Evolutionary conservation across 495 filamentous ascomycete species (phyloP).

Genomic region (Lophium mytilinum): DNA sequence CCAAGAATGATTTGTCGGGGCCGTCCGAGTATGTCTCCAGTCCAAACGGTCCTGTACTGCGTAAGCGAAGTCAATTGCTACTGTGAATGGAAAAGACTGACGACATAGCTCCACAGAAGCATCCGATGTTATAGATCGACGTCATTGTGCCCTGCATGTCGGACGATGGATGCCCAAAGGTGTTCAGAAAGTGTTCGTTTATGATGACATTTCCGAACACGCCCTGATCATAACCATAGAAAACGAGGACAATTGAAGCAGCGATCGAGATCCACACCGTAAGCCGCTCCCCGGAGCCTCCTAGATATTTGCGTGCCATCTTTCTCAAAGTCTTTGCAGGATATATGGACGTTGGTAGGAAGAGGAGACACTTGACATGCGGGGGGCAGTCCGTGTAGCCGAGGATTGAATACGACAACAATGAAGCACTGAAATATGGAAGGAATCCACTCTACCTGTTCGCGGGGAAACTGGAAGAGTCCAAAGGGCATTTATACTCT

Average conservation of each 20-base stretch:
- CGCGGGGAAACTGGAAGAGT: no score
- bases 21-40: constrained; percentile 19
- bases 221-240: constrained; percentile 20
- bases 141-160: constrained; percentile 26
- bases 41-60: constrained; percentile 12
- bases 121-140: constrained; percentile 24
- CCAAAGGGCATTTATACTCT: no score
- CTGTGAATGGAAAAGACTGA: not conserved
- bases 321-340: no score
- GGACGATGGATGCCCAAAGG: constrained; percentile 20
- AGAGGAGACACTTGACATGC: no score
- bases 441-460: no score
- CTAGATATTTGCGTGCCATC: constrained; percentile 21
- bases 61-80: not conserved
- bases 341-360: no score
- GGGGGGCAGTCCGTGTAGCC: no score
- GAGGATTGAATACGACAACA: no score
- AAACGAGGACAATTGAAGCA: constrained; percentile 17
- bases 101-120: constrained; percentile 20
- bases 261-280: constrained; percentile 23
- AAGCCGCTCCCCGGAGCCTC: constrained; percentile 21
- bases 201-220: constrained; percentile 25
- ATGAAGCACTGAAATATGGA: no score
- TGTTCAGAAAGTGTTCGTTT: constrained; percentile 17
- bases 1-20: constrained; percentile 21